Evolutionary conservation across 164 flowering plant genomes (phyloP).

Genomic region (Euptelea pleiosperma): DNA sequence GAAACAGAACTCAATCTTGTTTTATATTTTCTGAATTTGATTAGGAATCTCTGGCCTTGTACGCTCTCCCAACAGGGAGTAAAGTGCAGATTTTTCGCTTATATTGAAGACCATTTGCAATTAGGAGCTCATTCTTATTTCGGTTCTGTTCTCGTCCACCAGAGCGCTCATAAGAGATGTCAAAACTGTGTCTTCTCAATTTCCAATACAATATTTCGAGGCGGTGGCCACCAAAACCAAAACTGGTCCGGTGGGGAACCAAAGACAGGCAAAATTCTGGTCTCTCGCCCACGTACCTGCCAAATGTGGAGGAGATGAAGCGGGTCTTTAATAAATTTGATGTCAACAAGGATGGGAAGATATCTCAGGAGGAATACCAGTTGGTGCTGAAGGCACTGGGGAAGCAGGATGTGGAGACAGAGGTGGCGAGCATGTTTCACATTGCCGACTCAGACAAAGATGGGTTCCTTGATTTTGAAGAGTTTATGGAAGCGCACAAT

Average conservation of each 20-base stretch:
- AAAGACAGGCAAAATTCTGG: conserved; percentile 37
- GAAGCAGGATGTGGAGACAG: conserved; percentile 26
- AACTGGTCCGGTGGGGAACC: conserved; percentile 37
- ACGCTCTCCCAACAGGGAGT: too few species aligned
- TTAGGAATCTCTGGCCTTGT: too few species aligned
- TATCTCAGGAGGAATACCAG: conserved; percentile 60
- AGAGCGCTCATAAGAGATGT: conserved; percentile 15
- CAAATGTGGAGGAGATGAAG: conserved; percentile 53
- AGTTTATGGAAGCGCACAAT: conserved; percentile 67
- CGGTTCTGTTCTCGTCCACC: too few species aligned
- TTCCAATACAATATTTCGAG: conserved; percentile 56
- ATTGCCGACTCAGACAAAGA: conserved; percentile 69
- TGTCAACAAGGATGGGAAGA: conserved; percentile 70
- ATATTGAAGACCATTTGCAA: too few species aligned
- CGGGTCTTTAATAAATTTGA: conserved; percentile 63
- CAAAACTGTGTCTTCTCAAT: conserved; percentile 54
- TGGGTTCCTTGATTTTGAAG: conserved; percentile 74
- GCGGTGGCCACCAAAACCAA: conserved; percentile 36
- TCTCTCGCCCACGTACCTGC: conserved; percentile 28
- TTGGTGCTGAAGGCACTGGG: conserved; percentile 48
- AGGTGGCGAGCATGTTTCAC: conserved; percentile 50
- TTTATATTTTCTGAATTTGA: too few species aligned
- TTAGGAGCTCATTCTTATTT: too few species aligned
- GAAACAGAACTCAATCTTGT: too few species aligned
- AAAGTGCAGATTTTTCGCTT: too few species aligned